phyloP scores from a whole-genome alignment of 495 filamentous ascomycete genomes.

The Astrothelium macrocarpum region DNA sequence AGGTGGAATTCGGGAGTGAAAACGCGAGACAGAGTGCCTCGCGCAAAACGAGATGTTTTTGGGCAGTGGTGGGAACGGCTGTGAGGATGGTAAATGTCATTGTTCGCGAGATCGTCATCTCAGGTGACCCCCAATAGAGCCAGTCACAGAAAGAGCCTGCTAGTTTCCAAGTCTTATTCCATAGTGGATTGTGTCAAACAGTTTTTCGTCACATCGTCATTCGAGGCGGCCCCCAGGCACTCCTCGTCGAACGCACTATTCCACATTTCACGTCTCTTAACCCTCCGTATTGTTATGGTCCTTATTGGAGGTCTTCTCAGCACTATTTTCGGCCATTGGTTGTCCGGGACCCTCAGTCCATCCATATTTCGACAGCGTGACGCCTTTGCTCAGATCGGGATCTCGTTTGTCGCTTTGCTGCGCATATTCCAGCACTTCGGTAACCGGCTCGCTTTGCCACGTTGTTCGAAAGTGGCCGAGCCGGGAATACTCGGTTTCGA shows the following conservation, averaged over 20 bases:
- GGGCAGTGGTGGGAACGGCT: not conserved
- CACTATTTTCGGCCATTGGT: no score
- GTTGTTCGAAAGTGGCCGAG: not conserved
- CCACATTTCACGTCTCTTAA: constrained; percentile 1
- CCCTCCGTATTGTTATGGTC: constrained; percentile 8
- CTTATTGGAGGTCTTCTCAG: no score
- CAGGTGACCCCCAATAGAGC: not conserved
- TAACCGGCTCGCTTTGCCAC: not conserved
- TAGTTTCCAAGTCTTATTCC: no score
- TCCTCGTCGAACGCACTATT: no score
- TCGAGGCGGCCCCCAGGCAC: constrained; percentile 20
- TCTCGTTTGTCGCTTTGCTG: constrained; percentile 12
- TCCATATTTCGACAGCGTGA: constrained; percentile 15
- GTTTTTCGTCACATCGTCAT: not conserved
- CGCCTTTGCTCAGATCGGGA: constrained; percentile 9
- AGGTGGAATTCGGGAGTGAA: constrained; percentile 4
- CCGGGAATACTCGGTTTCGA: not conserved
- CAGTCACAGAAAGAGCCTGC: no score
- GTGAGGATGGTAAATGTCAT: not conserved
- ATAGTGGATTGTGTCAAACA: not conserved
- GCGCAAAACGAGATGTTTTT: not conserved
- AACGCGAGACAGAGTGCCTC: not conserved
- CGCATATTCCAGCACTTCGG: not conserved
- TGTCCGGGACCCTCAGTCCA: constrained; percentile 7
- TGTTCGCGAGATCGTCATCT: not conserved